Base-by-base conservation (phyloP, 345 rosid genomes). In the Pseudoturritis turrita region DNA sequence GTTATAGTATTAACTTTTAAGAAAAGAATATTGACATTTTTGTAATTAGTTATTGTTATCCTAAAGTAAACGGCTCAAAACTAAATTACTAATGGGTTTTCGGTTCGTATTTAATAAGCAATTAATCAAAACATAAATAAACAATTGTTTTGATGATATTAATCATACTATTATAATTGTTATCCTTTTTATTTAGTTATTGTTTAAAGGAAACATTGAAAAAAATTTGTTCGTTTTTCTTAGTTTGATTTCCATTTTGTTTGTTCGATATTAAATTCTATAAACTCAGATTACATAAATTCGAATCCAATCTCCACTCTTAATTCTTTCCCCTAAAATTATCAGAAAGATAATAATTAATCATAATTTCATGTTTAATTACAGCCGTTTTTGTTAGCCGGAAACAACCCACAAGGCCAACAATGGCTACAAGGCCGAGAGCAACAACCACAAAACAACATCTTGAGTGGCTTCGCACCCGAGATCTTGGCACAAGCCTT, bases 351-450 rank as follows among this genome's bases (percentile, higher is more conserved):
- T 26, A 35, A 18, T 56, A 57, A 19, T 18, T 56, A 57, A 19
- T 18, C 15, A 19, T 40, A 19, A 28, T 13, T 51, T 43, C 5
- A 15, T 31, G 47, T 43, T 35, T 17, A 13, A 6, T 21, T 54
- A 11, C 44, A 88, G 91, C 72, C 74, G 18, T 86, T 85, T 81
- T 55, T 71, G 56, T 63, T 88, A 25, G 90, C 89, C 14, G 90
- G 94, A 15, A 86, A 81, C 84, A 76, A 76, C 67, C 90, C 82
- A 57, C 67, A 69, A 70, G 77, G 80, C 1, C 74, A 61, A 35
- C 14, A 59, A 62, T 62, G 79, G 74, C 13, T 62, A 43, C 75
- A 68, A 55, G 62, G 61, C 26, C 54, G 79, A 33, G 23, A 60
- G 43, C 57, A 64, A 25, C 54, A 80, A 4, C 59, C 65, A 45